Base-by-base conservation (phyloP, 805 yeast species). In the Pichia insulana region DNA sequence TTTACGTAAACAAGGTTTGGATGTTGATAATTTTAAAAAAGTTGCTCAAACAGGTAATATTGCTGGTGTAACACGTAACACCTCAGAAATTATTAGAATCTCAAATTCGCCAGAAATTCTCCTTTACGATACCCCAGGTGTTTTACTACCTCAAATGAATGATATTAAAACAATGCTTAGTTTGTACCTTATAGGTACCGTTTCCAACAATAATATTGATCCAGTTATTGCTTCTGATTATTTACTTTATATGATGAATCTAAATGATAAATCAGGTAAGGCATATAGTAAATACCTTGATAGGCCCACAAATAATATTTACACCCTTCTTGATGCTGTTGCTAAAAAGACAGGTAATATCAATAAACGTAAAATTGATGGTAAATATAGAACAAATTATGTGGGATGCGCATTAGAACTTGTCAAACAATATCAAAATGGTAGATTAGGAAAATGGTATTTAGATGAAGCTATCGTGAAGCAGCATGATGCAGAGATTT, bases 101-200 rank as follows among this genome's bases (percentile, higher is more conserved):
- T 63, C 71, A 34, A 61, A 65, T 10, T 69, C 69, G 25, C 89
- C 92, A 0, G 78, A 76, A 28, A 71, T 90, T 2, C 70, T 77
- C 45, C 66, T 89, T 7, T 77, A 83, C 51, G 98, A 92, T 57
- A 84, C 97, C 0, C 98, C 98, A 0, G 98, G 98, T 1, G 89
- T 92, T 4, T 76, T 86, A 44, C 61, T 87, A 11, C 97, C 98
- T 0, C 75, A 77, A 17, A 83, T 79, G 9, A 70, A 72, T 37
- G 71, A 73, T 46, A 58, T 72, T 3, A 76, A 78, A 47, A 76
- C 87, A 1, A 85, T 89, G 92, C 64, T 90, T 19, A 73, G 80
- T 2, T 67, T 89, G 31, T 70, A 84, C 1, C 62, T 88, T 16
- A 77, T 83, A 30, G 94, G 95, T 1, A 80, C 92, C 37, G 82